Evolutionary conservation across 768 basidiomycete genomes (phyloP).

Genomic region (Termitomyces sp.): DNA sequence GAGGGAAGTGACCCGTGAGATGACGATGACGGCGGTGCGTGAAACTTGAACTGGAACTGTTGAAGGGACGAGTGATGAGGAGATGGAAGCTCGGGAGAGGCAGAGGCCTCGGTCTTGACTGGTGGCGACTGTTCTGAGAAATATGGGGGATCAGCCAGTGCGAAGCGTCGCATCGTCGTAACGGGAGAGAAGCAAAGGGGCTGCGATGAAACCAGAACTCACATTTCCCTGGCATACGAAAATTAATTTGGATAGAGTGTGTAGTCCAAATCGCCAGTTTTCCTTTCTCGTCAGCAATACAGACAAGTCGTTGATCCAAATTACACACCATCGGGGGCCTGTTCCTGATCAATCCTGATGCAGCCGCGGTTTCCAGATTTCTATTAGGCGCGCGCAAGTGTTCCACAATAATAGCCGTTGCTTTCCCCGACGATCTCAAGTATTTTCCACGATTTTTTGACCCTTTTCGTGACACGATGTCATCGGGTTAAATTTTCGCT

Average conservation of each 20-base stretch:
- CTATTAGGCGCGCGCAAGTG: constrained; percentile 6
- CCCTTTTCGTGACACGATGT: constrained; percentile 3
- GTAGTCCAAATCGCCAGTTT: constrained; percentile 10
- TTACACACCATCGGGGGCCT: constrained; percentile 4
- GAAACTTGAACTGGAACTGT: constrained; percentile 32
- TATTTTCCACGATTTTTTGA: not conserved
- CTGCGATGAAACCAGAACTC: constrained; percentile 8
- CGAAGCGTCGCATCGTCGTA: constrained; percentile 17
- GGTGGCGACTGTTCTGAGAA: constrained; percentile 18
- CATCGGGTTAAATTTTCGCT: constrained; percentile 9
- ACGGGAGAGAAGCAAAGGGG: constrained; percentile 7
- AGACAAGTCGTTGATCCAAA: not conserved
- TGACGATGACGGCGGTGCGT: constrained; percentile 20
- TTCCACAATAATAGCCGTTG: constrained; percentile 3
- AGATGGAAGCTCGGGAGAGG: constrained; percentile 39
- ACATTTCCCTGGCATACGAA: constrained; percentile 15
- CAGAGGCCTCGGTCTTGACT: constrained; percentile 38
- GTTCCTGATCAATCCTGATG: constrained; percentile 9
- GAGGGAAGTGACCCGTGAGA: constrained; percentile 32
- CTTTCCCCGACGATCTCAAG: constrained; percentile 4
- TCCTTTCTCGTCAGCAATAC: constrained; percentile 11
- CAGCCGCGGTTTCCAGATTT: constrained; percentile 7
- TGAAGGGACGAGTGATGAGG: constrained; percentile 24
- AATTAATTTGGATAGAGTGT: constrained; percentile 14
- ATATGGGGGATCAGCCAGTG: constrained; percentile 15